Evolutionary conservation across 2,329 filamentous ascomycete genomes (phyloP).

Genomic region (Fusarium protoensiforme): DNA sequence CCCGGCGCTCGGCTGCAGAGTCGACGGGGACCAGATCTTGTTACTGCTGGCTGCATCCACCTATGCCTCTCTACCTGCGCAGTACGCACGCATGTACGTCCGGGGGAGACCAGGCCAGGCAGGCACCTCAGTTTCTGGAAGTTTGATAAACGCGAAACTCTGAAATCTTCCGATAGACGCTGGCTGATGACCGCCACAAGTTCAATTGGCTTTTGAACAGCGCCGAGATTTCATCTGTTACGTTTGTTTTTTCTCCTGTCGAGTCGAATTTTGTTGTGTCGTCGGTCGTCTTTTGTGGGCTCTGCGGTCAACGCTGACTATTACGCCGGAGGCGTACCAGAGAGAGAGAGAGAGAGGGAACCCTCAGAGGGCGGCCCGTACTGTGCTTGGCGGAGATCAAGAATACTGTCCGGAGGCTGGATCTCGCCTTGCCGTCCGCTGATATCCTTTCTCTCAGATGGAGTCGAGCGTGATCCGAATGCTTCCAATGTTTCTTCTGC

Average conservation of each 20-base stretch:
- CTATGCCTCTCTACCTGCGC: neutral
- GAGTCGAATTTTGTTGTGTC: constrained; percentile 6
- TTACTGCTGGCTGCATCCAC: neutral
- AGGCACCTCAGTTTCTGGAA: neutral
- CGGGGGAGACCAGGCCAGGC: neutral
- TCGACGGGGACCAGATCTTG: neutral
- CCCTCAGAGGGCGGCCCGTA: constrained; percentile 13
- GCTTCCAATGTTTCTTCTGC: constrained; percentile 26
- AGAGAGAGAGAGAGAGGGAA: constrained; percentile 1
- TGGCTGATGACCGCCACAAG: neutral
- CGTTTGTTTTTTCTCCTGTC: neutral
- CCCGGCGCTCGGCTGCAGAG: neutral
- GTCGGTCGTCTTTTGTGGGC: constrained; percentile 4
- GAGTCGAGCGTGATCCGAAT: constrained; percentile 7
- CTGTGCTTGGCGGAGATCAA: constrained; percentile 27
- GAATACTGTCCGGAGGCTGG: constrained; percentile 21
- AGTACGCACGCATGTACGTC: neutral
- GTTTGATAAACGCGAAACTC: neutral
- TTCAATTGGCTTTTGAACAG: neutral
- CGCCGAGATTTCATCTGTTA: neutral
- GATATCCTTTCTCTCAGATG: constrained; percentile 19
- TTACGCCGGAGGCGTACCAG: constrained; percentile 24
- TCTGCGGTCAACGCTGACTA: constrained; percentile 3
- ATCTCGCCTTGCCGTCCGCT: constrained; percentile 14
- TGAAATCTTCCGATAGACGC: neutral